A percentile compares a stretch with the other conserved stretches of the same genome.
Conservation (phyloP, 1,284 basidiomycete genomes). For the Marasmius sp. region DNA sequence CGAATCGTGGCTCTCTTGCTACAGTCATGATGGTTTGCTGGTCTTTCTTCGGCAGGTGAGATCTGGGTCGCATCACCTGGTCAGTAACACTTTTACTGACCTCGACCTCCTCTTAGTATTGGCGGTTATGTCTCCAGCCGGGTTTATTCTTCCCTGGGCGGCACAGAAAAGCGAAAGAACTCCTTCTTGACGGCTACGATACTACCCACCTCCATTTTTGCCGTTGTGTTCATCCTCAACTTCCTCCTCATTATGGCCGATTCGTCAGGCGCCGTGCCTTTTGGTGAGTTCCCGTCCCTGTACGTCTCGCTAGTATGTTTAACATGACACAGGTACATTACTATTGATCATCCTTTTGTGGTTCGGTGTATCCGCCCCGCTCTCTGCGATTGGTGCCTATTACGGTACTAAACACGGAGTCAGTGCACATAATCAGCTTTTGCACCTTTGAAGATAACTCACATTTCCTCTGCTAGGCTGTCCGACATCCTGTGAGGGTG, state of each 20-base stretch:
- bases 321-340: conserved; percentile 66
- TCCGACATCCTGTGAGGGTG: conserved; percentile 82
- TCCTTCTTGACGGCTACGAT: conserved; percentile 87
- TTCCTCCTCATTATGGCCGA: conserved; percentile 83
- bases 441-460: conserved; percentile 6
- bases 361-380: conserved; percentile 93
- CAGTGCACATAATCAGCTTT: conserved; percentile 24
- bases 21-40: conserved; percentile 97
- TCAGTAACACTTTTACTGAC: background rate
- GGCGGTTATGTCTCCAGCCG: conserved; percentile 90
- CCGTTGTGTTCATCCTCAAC: conserved; percentile 83
- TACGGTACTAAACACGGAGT: conserved; percentile 89
- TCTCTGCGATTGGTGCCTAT: conserved; percentile 73
- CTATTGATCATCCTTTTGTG: conserved; percentile 88
- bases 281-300: conserved; percentile 53
- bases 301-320: conserved; percentile 1
- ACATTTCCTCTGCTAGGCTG: conserved; percentile 42
- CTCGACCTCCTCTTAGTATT: conserved; percentile 46
- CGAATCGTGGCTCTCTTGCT: conserved; percentile 91
- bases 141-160: conserved; percentile 83
- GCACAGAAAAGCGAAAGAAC: conserved; percentile 78
- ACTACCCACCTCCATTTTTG: conserved; percentile 89
- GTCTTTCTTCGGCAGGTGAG: conserved; percentile 86
- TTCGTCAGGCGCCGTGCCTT: conserved; percentile 95
- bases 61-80: conserved; percentile 19